These are phyloP conservation scores for Xerocomus brunneocitrinus DNA, from an alignment of 768 basidiomycete species.

Conservation along the genomic window DNA sequence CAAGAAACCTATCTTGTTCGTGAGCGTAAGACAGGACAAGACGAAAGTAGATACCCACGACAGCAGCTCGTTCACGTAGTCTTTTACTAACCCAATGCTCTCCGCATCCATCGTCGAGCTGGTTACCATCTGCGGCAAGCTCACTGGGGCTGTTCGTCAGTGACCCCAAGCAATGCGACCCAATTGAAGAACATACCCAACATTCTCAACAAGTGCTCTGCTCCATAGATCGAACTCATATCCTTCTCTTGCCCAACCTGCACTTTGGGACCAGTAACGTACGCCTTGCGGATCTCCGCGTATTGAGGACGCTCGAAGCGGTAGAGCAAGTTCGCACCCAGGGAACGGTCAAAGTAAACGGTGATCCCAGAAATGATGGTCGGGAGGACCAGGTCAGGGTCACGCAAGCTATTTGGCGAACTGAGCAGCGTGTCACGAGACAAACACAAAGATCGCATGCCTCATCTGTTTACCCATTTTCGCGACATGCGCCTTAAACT, in stretches of 20 bases:
- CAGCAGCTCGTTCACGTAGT: constrained; percentile 88
- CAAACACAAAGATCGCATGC: constrained; percentile 30
- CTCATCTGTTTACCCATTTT: constrained; percentile 43
- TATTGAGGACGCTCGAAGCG: constrained; percentile 95
- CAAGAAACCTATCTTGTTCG: constrained; percentile 60
- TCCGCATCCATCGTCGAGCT: constrained; percentile 89
- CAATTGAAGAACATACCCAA: constrained; percentile 57
- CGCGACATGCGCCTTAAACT: constrained; percentile 67
- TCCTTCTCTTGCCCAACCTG: constrained; percentile 67
- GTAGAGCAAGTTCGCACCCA: constrained; percentile 87
- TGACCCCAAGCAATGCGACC: neutral
- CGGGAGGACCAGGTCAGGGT: constrained; percentile 64
- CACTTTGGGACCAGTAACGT: constrained; percentile 70
- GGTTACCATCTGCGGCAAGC: constrained; percentile 85
- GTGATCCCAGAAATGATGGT: constrained; percentile 83
- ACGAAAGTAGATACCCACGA: constrained; percentile 44
- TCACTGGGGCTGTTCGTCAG: constrained; percentile 53
- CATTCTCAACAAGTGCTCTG: constrained; percentile 89
- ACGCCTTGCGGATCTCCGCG: constrained; percentile 66
- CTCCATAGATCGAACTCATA: constrained; percentile 90
- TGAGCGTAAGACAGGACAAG: neutral
- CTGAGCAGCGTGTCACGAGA: neutral
- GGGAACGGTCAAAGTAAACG: constrained; percentile 90
- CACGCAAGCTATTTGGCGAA: constrained; percentile 48
- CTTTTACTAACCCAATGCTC: constrained; percentile 74